Evolutionary conservation across 306 rosid genomes (phyloP), one percentile per base, ranked within the genome.

Genomic region (Trifolium repens): DNA sequence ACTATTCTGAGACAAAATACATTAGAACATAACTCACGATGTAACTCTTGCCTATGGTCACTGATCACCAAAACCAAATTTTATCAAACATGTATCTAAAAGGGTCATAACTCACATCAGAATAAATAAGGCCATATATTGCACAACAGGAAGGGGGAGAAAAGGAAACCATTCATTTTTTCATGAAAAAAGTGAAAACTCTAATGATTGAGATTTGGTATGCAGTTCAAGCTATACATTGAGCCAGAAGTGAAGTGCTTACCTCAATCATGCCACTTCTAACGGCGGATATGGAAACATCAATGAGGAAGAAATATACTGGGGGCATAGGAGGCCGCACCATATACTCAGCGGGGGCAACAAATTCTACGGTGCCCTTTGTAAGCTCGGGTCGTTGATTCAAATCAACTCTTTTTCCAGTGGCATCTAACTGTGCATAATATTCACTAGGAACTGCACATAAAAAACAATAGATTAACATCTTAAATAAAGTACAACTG

Each of bases 311-410:
- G 85, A 96, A 96, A 82, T 90, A 96, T 39, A 92, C 88, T 59
- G 98, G 99, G 13, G 99, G 99, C 99, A 96, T 96, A 75, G 99
- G 98, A 53, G 98, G 97, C 78, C 99, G 98, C 85, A 92, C 96
- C 99, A 96, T 96, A 83, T 96, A 92, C 83, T 92, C 99, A 8
- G 99, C 91, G 72, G 99, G 97, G 78, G 99, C 99, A 77, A 96
- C 98, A 88, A 96, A 96, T 81, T 96, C 99, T 78, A 96, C 94
- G 37, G 97, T 90, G 55, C 99, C 99, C 81, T 82, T 84, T 42
- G 84, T 80, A 52, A 96, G 97, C 84, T 96, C 99, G 7, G 97
- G 97, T 52, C 98, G 92, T 79, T 92, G 97, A 84, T 90, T 88
- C 83, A 89, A 80, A 84, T 96, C 99, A 77, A 89, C 79, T 88